Base-by-base conservation (phyloP, 345 rosid genomes). In the Brassica rapa region DNA sequence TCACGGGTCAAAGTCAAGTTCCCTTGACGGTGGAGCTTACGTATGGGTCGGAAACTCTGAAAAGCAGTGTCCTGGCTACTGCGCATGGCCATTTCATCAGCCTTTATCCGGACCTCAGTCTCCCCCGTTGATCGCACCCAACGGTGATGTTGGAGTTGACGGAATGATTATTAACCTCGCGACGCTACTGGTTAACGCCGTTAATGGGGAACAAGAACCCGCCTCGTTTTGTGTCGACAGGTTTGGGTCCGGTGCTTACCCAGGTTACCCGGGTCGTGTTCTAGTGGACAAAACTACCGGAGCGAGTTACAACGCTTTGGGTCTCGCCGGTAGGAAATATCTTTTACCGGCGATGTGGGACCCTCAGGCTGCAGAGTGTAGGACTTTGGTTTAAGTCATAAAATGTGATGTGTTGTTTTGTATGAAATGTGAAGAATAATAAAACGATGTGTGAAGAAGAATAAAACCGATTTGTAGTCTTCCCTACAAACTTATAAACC, bases 51-150 rank as follows among this genome's bases (percentile, higher is more conserved):
- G 98, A 0, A 90, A 94, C 86, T 89, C 98, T 11, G 98, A 85
- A 83, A 61, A 81, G 3, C 95, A 87, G 87, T 94, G 98, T 57
- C 91, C 95, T 0, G 98, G 97, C 23, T 87, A 90, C 80, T 94
- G 98, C 68, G 93, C 97, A 2, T 90, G 98, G 98, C 98, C 97
- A 10, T 94, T 94, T 51, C 98, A 94, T 77, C 98, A 90, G 85
- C 98, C 97, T 2, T 71, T 92, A 0, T 89, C 90, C 76, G 97
- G 98, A 25, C 93, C 97, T 0, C 98, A 89, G 75, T 82, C 92
- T 0, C 95, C 97, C 23, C 97, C 98, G 25, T 61, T 92, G 25
- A 82, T 88, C 0, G 84, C 98, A 0, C 98, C 98, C 6, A 94
- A 86, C 83, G 97, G 97, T 5, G 97, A 94, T 84, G 97, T 90